Base-by-base conservation (phyloP, 1,139 yeast genomes). In the Pichiaceae sp. region DNA sequence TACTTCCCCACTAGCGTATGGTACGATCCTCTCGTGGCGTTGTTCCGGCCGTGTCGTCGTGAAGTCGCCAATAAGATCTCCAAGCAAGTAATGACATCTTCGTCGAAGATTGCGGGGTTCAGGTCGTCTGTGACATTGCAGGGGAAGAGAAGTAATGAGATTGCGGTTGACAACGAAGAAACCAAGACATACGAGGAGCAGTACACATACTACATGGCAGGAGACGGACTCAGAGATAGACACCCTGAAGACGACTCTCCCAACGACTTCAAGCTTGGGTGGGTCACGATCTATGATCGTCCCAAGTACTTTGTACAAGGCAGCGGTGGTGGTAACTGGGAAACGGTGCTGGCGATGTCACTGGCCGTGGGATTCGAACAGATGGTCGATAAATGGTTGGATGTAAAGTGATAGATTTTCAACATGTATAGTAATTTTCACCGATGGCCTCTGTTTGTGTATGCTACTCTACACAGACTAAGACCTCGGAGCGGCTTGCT, bases 401-500 rank as follows among this genome's bases (percentile, higher is more conserved):
- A 25, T 21, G 24, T 11, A 7, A 21, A 7, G 11, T 21, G 11
- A 11, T 21, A 21, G 24, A n/a, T n/a, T n/a, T n/a, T n/a, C n/a
- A n/a, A n/a, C n/a, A n/a, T n/a, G n/a, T n/a, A n/a, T n/a, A n/a
- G n/a, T n/a, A n/a, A n/a, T n/a, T n/a, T n/a, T n/a, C n/a, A n/a
- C n/a, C n/a, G 8, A 25, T 11, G 28, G 8, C 28, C 8, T 12
- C n/a, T 12, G 30, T 5, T 34, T n/a, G 66, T 83, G 30, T 89
- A n/a, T 73, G 87, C 47, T 91, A 73, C 57, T 96, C 96, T 2
- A 85, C 97, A 4, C 98, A 91, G 62, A 89, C 98, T 8, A 98
- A 98, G 41, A 89, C 98, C 12, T 94, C 97, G 23, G 95, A 87
- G 59, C 96, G 85, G 54, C 82, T 86, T 49, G 93, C 96, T 16